These are phyloP conservation scores for Senecio squalidus DNA, from an alignment of 140 eudicot species.

Conservation along the genomic window DNA sequence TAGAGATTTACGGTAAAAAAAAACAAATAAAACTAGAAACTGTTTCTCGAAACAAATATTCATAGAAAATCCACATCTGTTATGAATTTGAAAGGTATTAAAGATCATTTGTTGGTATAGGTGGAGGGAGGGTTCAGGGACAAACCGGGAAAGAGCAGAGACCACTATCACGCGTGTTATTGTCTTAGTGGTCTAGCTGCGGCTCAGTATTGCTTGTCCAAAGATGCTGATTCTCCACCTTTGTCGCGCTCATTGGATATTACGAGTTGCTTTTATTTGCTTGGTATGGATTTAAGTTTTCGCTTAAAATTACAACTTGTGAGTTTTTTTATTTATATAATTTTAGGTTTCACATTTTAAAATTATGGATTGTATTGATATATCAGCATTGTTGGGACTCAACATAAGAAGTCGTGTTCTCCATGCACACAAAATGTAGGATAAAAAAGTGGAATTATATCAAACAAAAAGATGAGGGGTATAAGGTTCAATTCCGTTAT, in stretches of 20 bases:
- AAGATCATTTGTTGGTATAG: conserved; percentile 15
- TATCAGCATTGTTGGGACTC: too few relatives aligned
- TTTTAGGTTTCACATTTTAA: too few relatives aligned
- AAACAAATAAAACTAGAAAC: too few relatives aligned
- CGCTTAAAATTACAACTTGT: too few relatives aligned
- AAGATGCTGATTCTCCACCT: conserved; percentile 55
- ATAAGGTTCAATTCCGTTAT: too few relatives aligned
- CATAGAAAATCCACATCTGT: background rate
- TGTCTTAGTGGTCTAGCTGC: conserved; percentile 78
- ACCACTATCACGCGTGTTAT: conserved; percentile 84
- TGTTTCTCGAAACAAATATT: background rate
- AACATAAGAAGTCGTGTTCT: too few relatives aligned
- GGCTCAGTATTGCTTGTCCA: conserved; percentile 52
- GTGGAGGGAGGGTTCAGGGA: conserved; percentile 81
- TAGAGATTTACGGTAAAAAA: background rate
- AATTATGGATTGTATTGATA: too few relatives aligned
- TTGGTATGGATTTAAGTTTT: background rate
- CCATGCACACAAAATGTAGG: too few relatives aligned
- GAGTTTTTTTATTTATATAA: too few relatives aligned
- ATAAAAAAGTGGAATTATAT: too few relatives aligned
- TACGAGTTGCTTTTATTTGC: background rate
- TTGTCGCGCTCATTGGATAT: conserved; percentile 29
- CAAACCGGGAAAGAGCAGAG: conserved; percentile 90
- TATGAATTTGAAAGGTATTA: conserved; percentile 1
- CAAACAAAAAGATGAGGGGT: too few relatives aligned